Base-by-base conservation (phyloP, 192 early-diverging fungal genomes). In the Backusella liffmaniae region DNA sequence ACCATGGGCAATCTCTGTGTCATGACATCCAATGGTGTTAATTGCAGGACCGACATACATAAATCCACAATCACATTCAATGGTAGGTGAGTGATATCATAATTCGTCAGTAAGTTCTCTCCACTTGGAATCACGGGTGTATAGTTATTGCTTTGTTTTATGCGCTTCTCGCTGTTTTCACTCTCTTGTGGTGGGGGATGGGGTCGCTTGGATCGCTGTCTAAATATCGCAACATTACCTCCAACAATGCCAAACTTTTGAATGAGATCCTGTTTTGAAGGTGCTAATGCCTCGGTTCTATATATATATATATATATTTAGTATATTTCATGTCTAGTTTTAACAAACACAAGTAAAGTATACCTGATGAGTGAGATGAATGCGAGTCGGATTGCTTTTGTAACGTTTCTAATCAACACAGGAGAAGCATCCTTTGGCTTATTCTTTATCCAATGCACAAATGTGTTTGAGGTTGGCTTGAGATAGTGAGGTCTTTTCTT, bases 311-410 rank as follows among this genome's bases (percentile, higher is more conserved):
- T 32, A 0, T 30, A 30, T 30, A 32, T 32, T 32, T 32, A 3
- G 32, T 32, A 32, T 32, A 41, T 5, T 9, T 9, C 1, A 8
- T 1, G 39, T 1, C 39, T 41, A 0, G 0, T 10, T 41, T 41
- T 41, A 10, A 41, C 10, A 1, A 10, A 41, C 10, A 41, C 8
- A 41, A 44, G 3, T 29, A 4, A 5, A 2, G 23, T 30, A 26
- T 80, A 81, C 84, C 79, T 77, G 34, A 86, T 79, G 1, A 86
- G 32, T 49, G 82, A 70, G 9, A 77, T 65, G 30, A 86, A 74
- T 23, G 74, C 71, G 9, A 82, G 49, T 39, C 77, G 75, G 8
- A 86, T 75, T 8, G 72, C 23, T 36, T 82, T 84, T 37, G 79
- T 75, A 13, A 84, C 74, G 39, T 72, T 86, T 67, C 68, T 59